A percentile compares a stretch with the other conserved stretches of the same genome.
phyloP scores from a whole-genome alignment of 2,329 filamentous ascomycete species.

The Penicillium fuscoglaucum region DNA sequence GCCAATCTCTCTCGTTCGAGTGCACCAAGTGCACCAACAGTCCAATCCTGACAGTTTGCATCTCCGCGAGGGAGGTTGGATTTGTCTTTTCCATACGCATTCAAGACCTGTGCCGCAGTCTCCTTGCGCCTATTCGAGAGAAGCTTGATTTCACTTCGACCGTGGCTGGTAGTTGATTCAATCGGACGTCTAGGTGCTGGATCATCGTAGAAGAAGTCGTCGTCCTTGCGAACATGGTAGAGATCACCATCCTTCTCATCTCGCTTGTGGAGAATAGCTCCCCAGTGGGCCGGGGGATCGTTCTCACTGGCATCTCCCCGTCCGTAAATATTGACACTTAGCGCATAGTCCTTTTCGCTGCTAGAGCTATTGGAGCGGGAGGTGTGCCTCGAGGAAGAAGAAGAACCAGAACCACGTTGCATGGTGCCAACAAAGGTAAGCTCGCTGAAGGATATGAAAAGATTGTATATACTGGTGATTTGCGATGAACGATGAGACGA shows the following conservation, averaged over 20 bases:
- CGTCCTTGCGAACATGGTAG: not conserved
- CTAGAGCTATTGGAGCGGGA: not conserved
- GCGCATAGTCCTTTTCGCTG: not conserved
- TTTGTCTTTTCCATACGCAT: not conserved
- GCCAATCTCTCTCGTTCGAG: not conserved
- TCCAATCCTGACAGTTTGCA: not conserved
- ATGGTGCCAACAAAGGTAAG: not conserved
- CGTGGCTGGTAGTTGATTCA: not conserved
- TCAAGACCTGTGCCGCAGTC: not conserved
- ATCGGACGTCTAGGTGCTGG: not conserved
- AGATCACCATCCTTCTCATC: not conserved
- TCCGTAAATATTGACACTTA: not conserved
- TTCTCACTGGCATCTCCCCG: not conserved
- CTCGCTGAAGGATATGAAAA: not conserved
- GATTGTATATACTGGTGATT: not conserved
- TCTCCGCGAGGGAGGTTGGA: accelerated
- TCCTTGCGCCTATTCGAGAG: not conserved
- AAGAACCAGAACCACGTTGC: not conserved
- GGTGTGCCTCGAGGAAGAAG: not conserved
- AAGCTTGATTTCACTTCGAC: not conserved
- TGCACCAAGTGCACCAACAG: not conserved
- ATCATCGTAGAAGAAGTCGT: not conserved
- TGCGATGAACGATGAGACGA: not conserved
- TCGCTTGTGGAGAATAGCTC: not conserved
- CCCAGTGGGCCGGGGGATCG: not conserved